These are phyloP conservation scores for Circinella umbellata DNA, from an alignment of 371 early-diverging fungal species.

Conservation along the genomic window DNA sequence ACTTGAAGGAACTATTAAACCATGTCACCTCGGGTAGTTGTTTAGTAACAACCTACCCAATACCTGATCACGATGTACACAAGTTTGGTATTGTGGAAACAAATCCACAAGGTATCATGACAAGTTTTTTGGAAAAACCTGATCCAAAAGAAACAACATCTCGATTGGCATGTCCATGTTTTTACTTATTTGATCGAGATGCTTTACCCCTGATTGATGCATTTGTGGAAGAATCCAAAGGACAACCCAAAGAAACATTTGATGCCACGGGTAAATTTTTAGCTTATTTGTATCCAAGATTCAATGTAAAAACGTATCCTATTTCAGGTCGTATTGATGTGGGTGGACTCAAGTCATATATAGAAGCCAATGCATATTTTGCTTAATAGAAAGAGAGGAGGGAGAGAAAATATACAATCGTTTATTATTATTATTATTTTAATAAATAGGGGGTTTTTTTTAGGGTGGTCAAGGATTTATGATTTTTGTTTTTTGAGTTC, in stretches of 20 bases:
- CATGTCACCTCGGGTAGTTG: constrained; percentile 20
- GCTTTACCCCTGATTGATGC: constrained; percentile 38
- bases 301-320: constrained; percentile 40
- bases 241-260: constrained; percentile 45
- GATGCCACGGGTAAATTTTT: constrained; percentile 70
- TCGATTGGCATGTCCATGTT: constrained; percentile 67
- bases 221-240: constrained; percentile 47
- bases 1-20: constrained; percentile 28
- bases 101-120: constrained; percentile 35
- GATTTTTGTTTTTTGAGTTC: constrained; percentile 15
- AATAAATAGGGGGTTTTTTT: neutral
- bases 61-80: constrained; percentile 45
- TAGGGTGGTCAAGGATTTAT: neutral
- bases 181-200: constrained; percentile 49
- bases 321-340: constrained; percentile 69
- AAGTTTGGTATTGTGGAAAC: constrained; percentile 66
- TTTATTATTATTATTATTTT: neutral
- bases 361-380: constrained; percentile 61
- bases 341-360: constrained; percentile 57
- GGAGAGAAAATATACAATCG: neutral
- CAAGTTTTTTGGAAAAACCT: constrained; percentile 64
- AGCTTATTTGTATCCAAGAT: constrained; percentile 53
- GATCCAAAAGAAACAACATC: constrained; percentile 44
- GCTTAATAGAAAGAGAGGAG: constrained; percentile 8
- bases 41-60: constrained; percentile 53